phyloP scores from a whole-genome alignment of 2,329 filamentous ascomycete genomes.

The Xylariaceae sp. region DNA sequence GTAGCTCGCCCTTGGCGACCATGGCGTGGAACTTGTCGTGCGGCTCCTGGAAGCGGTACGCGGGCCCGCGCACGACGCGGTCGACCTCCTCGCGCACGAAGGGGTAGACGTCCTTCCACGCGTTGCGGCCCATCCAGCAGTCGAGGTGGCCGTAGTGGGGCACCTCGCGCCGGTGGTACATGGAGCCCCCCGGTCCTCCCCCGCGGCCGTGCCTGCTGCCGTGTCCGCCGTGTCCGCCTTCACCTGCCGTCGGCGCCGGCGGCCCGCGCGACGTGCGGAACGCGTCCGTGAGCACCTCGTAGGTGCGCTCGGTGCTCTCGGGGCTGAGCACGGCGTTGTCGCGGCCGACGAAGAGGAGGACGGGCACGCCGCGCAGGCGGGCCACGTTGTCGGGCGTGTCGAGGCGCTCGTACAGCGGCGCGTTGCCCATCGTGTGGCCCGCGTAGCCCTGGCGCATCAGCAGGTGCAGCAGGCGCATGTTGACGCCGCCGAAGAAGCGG shows the following conservation, averaged over 20 bases:
- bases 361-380: conserved; percentile 43
- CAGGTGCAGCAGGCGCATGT: conserved; percentile 48
- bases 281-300: conserved; percentile 42
- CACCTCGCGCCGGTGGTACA: conserved; percentile 46
- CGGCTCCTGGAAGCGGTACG: conserved; percentile 36
- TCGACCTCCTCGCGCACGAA: conserved; percentile 48
- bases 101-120: conserved; percentile 53
- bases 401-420: conserved; percentile 37
- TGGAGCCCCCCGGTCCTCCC: conserved; percentile 22
- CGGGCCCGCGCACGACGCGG: conserved; percentile 36
- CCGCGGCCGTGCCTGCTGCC: not conserved
- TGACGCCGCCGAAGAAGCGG: conserved; percentile 55
- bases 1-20: conserved; percentile 32
- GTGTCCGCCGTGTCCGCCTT: too few species aligned
- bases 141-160: conserved; percentile 54
- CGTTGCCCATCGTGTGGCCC: conserved; percentile 46
- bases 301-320: conserved; percentile 45
- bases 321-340: conserved; percentile 51
- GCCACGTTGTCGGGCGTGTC: conserved; percentile 42
- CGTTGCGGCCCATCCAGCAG: conserved; percentile 54
- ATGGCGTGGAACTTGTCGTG: conserved; percentile 34
- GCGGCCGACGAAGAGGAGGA: conserved; percentile 47
- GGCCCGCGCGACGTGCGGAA: conserved; percentile 33
- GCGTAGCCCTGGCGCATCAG: conserved; percentile 48
- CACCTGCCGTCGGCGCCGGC: too few species aligned